A percentile compares a stretch with the other conserved stretches of the same genome.
Conservation (phyloP, 148 eudicot genomes). For the Dysphania ambrosioides region DNA sequence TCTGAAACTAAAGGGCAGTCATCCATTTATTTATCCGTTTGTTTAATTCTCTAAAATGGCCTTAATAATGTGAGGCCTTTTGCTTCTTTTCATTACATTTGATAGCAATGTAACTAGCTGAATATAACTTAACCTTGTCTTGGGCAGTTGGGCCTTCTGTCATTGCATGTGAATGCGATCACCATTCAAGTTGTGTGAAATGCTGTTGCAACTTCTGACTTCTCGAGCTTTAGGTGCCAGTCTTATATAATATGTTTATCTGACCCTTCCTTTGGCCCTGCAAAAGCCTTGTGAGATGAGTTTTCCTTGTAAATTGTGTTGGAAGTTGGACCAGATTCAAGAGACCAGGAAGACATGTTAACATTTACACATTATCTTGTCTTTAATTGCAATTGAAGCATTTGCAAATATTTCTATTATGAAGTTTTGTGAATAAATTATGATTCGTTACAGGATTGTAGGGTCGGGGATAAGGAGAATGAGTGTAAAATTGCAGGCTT, state of each 20-base stretch:
- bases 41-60: neutral
- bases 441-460: conserved; percentile 40
- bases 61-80: neutral
- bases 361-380: neutral
- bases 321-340: neutral
- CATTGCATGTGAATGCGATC: neutral
- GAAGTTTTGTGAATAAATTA: conserved; percentile 9
- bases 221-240: neutral
- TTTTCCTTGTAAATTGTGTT: neutral
- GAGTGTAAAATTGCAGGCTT: conserved; percentile 21
- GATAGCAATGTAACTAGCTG: neutral
- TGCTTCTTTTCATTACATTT: neutral
- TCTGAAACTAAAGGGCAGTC: too few species aligned
- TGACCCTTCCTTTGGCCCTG: conserved; percentile 7
- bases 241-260: neutral
- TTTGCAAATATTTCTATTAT: neutral
- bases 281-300: neutral
- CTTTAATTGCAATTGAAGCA: neutral
- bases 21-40: too few species aligned
- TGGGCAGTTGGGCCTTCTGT: neutral
- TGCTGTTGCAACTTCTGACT: neutral
- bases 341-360: neutral
- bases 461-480: conserved; percentile 18
- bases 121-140: neutral
- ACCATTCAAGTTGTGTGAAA: neutral